Conservation (phyloP, 2,329 filamentous ascomycete genomes). For the Aspergillus ibericus region DNA sequence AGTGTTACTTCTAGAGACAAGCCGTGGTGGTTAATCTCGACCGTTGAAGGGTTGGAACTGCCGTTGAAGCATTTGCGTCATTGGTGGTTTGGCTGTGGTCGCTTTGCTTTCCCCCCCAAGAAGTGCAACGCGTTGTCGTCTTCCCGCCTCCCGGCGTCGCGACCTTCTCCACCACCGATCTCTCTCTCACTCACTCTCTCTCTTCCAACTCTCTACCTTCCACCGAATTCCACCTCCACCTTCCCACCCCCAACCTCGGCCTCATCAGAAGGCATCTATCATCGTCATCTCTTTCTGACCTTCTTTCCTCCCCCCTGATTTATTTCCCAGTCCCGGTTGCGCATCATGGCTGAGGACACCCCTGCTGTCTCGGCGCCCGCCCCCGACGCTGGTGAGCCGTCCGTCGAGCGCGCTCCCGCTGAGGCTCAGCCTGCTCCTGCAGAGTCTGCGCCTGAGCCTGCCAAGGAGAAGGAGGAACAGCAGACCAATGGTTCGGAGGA, state of each 20-base stretch:
- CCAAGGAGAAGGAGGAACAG: slow-evolving; percentile 26
- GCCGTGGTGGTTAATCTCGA: slow-evolving; percentile 3
- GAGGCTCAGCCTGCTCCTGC: slow-evolving; percentile 24
- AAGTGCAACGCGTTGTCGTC: slow-evolving; percentile 30
- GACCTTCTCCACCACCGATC: slow-evolving; percentile 29
- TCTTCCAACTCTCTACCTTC: slow-evolving; percentile 23
- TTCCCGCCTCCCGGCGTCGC: slow-evolving; percentile 30
- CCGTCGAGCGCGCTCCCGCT: slow-evolving; percentile 30
- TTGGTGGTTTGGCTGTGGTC: slow-evolving; percentile 18
- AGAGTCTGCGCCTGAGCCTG: slow-evolving; percentile 22
- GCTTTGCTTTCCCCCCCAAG: slow-evolving; percentile 16
- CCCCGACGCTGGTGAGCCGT: slow-evolving; percentile 33
- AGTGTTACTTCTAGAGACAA: not conserved
- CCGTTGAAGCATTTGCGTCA: slow-evolving; percentile 25
- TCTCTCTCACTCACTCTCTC: slow-evolving; percentile 25
- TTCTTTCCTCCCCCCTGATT: slow-evolving; percentile 15
- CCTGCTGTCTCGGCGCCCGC: slow-evolving; percentile 33
- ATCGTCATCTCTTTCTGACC: slow-evolving; percentile 13
- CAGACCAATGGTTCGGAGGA: slow-evolving; percentile 27
- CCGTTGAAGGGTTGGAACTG: slow-evolving; percentile 5
- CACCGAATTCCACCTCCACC: slow-evolving; percentile 27
- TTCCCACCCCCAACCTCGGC: slow-evolving; percentile 19
- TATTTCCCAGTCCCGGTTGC: slow-evolving; percentile 18
- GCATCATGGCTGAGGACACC: slow-evolving; percentile 43
- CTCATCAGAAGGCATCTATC: slow-evolving; percentile 13